Conservation (phyloP, 257 asterid genomes). For the Capsicum rhomboideum region DNA sequence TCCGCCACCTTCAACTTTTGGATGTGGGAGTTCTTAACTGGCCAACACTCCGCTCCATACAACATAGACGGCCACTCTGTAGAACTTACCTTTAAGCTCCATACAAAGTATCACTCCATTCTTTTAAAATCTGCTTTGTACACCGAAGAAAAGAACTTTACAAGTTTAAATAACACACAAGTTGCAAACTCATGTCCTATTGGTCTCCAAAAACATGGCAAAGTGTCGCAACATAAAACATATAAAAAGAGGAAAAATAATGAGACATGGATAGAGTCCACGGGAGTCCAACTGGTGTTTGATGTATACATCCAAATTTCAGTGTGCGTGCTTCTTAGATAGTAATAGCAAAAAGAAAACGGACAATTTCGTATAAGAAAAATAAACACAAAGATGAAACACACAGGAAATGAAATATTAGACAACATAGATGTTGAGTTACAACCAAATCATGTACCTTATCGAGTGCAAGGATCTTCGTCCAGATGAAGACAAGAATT, state of each 20-base stretch:
- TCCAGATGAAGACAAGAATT: constrained; percentile 97
- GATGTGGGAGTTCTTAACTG: too few species aligned
- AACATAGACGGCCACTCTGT: too few species aligned
- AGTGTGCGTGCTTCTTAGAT: neutral
- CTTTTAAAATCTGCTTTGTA: neutral
- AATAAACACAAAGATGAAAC: neutral
- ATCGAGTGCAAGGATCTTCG: constrained; percentile 94
- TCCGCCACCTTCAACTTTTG: too few species aligned
- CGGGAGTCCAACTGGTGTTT: neutral
- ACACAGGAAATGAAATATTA: neutral
- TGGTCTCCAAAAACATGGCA: neutral
- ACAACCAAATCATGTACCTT: constrained; percentile 41
- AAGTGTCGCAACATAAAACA: neutral
- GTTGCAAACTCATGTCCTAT: neutral
- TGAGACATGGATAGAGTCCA: neutral
- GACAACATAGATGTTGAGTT: neutral
- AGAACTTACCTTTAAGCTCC: too few species aligned
- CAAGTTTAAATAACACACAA: neutral
- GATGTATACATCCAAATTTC: neutral
- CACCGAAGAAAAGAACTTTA: neutral
- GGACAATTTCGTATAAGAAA: neutral
- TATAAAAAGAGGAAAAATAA: neutral
- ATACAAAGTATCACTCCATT: neutral
- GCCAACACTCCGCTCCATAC: too few species aligned
- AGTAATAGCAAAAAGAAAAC: neutral